phyloP scores from a whole-genome alignment of 345 rosid genomes.

The Salix dunnii region DNA sequence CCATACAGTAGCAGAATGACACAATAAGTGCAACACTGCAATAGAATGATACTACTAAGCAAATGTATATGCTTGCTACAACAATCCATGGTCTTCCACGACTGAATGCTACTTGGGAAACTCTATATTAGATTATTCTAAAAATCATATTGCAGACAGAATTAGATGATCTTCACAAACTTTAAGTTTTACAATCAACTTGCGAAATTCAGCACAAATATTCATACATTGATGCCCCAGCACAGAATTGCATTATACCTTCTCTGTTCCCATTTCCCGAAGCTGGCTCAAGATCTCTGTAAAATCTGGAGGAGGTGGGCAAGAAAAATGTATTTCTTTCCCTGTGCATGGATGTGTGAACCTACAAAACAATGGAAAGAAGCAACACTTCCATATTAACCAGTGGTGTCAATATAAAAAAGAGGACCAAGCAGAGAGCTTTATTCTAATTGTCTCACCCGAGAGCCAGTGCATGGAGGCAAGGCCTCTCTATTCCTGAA shows the following conservation, averaged over 20 bases:
- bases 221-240: not conserved
- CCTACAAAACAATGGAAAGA: constrained; percentile 34
- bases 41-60: not conserved
- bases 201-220: not conserved
- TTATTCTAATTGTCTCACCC: constrained; percentile 50
- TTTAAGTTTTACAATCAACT: not conserved
- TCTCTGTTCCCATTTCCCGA: constrained; percentile 53
- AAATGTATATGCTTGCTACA: no score
- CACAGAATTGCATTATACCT: constrained; percentile 29
- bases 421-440: not conserved
- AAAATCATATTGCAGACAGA: not conserved
- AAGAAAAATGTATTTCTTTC: constrained; percentile 51
- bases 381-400: not conserved
- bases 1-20: not conserved
- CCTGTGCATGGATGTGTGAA: constrained; percentile 70
- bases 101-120: not conserved
- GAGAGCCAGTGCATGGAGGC: constrained; percentile 82
- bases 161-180: not conserved
- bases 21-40: not conserved
- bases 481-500: constrained; percentile 78
- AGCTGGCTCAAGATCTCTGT: constrained; percentile 48
- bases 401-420: not conserved
- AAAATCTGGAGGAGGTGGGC: constrained; percentile 83
- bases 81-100: not conserved
- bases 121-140: not conserved